Conservation (phyloP, 2,329 filamentous ascomycete genomes). For the Chalaropsis thielavioides region DNA sequence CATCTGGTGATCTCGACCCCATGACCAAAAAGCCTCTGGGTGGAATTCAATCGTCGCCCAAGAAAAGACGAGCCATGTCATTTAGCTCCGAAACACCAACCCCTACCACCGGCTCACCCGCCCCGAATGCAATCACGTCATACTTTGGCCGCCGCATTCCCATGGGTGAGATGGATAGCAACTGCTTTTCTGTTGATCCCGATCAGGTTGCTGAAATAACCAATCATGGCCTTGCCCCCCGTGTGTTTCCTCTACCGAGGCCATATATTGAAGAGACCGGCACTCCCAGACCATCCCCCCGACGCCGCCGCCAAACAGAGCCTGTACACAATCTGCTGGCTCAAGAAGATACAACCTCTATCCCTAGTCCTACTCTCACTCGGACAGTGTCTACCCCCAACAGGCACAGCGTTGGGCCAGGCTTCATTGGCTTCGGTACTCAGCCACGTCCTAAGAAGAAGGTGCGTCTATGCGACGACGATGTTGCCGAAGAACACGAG, state of each 20-base stretch:
- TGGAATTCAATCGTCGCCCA: constrained; percentile 27
- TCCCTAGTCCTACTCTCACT: constrained; percentile 8
- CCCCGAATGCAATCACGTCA: constrained; percentile 31
- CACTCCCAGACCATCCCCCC: constrained; percentile 20
- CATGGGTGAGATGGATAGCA: constrained; percentile 48
- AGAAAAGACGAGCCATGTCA: constrained; percentile 10
- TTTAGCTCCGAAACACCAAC: constrained; percentile 8
- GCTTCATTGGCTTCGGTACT: constrained; percentile 7
- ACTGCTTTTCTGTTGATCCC: constrained; percentile 42
- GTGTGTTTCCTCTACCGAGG: constrained; percentile 44
- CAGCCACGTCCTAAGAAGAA: constrained; percentile 38
- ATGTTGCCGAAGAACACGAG: constrained; percentile 22
- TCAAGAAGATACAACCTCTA: constrained; percentile 13
- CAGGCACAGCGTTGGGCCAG: constrained; percentile 21
- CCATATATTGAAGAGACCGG: constrained; percentile 36
- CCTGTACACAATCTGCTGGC: constrained; percentile 33
- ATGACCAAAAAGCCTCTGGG: constrained; percentile 61
- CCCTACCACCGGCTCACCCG: constrained; percentile 21
- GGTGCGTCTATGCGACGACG: constrained; percentile 36
- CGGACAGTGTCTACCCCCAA: constrained; percentile 17
- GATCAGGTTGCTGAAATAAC: constrained; percentile 35
- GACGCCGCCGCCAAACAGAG: constrained; percentile 38
- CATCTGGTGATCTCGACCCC: constrained; percentile 70
- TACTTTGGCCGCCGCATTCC: constrained; percentile 40
- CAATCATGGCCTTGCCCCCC: constrained; percentile 35